Percentiles rank a stretch among this genome's conserved stretches.
These are phyloP conservation scores for Cyclotella atomus DNA, from an alignment of 108 stramenopile species.

Conservation along the genomic window DNA sequence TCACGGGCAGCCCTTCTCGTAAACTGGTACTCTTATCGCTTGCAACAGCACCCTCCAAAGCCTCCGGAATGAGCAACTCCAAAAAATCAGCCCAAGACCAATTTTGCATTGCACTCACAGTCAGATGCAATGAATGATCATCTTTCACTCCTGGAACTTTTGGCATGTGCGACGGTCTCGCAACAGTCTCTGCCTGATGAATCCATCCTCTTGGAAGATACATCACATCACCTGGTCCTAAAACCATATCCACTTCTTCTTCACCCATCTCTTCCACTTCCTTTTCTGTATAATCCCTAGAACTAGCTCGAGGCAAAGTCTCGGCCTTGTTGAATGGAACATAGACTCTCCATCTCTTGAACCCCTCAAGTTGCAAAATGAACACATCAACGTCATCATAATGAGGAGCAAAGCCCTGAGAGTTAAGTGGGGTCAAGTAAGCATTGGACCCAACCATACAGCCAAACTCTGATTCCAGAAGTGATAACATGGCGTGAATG, in stretches of 20 bases:
- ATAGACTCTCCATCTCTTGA: conserved; percentile 94
- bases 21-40: conserved; percentile 64
- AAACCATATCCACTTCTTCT: conserved; percentile 75
- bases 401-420: conserved; percentile 99
- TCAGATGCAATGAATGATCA: conserved; percentile 93
- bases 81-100: conserved; percentile 94
- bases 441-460: conserved; percentile 97
- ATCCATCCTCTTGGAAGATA: conserved; percentile 98
- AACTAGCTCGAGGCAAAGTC: conserved; percentile 71
- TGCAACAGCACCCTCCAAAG: conserved; percentile 71
- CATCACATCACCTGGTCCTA: conserved; percentile 91
- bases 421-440: conserved; percentile 90
- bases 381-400: conserved; percentile 99
- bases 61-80: conserved; percentile 88
- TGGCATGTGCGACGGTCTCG: conserved; percentile 12
- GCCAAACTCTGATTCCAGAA: conserved; percentile 91
- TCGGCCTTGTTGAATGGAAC: conserved; percentile 59
- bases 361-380: conserved; percentile 91
- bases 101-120: conserved; percentile 92
- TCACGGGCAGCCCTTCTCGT: conserved; percentile 85
- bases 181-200: conserved; percentile 91
- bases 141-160: conserved; percentile 36
- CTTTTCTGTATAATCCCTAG: conserved; percentile 75
- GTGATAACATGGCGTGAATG: conserved; percentile 81
- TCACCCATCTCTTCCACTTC: conserved; percentile 60